Evolutionary conservation across 2,329 filamentous ascomycete species (phyloP).

Genomic region (Penicillium capsulatum): DNA sequence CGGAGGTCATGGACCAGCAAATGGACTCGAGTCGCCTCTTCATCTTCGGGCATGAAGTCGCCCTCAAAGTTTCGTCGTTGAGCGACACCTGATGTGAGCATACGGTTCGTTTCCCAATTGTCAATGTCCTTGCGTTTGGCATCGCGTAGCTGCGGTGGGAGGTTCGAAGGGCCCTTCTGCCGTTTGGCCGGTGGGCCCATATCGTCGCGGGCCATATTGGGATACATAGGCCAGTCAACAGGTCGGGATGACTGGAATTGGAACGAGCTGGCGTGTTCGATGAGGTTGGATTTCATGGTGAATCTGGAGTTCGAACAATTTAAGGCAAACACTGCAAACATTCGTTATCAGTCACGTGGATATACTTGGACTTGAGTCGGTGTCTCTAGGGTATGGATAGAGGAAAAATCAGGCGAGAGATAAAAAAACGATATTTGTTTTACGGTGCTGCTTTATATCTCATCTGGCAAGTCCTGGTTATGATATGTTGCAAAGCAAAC

Average conservation of each 20-base stretch:
- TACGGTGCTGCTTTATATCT: too few relatives aligned
- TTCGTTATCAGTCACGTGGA: slow-evolving; percentile 26
- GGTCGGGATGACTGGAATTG: slow-evolving; percentile 1
- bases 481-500: too few relatives aligned
- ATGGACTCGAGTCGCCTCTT: slow-evolving; percentile 84
- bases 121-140: slow-evolving; percentile 86
- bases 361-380: neutral
- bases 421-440: too few relatives aligned
- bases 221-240: neutral
- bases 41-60: slow-evolving; percentile 78
- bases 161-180: slow-evolving; percentile 35
- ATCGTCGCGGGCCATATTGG: slow-evolving; percentile 34
- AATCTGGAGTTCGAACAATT: slow-evolving; percentile 6
- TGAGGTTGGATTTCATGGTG: slow-evolving; percentile 8
- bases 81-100: slow-evolving; percentile 93
- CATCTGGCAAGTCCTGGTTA: too few relatives aligned
- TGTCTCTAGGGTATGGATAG: neutral
- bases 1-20: slow-evolving; percentile 88
- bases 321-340: slow-evolving; percentile 31
- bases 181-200: slow-evolving; percentile 37
- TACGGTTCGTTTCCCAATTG: slow-evolving; percentile 97
- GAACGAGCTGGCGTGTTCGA: slow-evolving; percentile 1
- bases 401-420: neutral
- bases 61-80: slow-evolving; percentile 76
- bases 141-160: slow-evolving; percentile 36